Base-by-base conservation (phyloP, 352 stramenopile species). In the Blastocystis sp. region DNA sequence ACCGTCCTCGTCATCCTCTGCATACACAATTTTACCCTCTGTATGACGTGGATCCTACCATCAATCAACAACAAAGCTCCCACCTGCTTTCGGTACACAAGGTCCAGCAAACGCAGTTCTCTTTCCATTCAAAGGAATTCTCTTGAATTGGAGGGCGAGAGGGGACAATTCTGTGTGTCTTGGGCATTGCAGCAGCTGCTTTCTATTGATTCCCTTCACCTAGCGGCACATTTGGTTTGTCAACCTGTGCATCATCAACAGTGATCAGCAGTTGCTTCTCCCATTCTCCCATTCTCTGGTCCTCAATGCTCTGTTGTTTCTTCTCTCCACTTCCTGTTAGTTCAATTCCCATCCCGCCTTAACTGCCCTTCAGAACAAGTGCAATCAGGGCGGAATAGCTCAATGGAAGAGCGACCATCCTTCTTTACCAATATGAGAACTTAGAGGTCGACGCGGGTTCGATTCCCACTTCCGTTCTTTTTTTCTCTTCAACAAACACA, bases 21-120 rank as follows among this genome's bases (percentile, higher is more conserved):
- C 69, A 11, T 41, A 79, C 62, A 79, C 62, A 43, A 79, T 79
- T 43, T 64, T 79, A 19, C 69, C 69, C 52, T 79, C 69, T 41
- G 60, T 61, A 34, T 41, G 41, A 28, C 48, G 41, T 10, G 69
- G 69, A 61, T 79, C 69, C 69, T 79, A 41, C 19, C 7, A 41
- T 43, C 21, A n/a, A 79, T 1, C 1, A 79, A 43, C 38, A 1
- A 43, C 11, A 11, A 40, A 40, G 34, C n/a, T 23, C 17, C 21
- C 10, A 79, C 69, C 2, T 79, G 19, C 14, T 64, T 79, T 3
- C 69, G 52, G 45, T 62, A 61, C 19, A 79, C 69, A 5, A 62
- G 41, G 60, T 79, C 69, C 43, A 79, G 1, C 56, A 79, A 43
- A 5, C 69, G 48, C 28, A 79, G 41, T 23, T 48, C 21, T 41